Base-by-base conservation (phyloP, 257 asterid genomes). In the Prunella vulgaris region DNA sequence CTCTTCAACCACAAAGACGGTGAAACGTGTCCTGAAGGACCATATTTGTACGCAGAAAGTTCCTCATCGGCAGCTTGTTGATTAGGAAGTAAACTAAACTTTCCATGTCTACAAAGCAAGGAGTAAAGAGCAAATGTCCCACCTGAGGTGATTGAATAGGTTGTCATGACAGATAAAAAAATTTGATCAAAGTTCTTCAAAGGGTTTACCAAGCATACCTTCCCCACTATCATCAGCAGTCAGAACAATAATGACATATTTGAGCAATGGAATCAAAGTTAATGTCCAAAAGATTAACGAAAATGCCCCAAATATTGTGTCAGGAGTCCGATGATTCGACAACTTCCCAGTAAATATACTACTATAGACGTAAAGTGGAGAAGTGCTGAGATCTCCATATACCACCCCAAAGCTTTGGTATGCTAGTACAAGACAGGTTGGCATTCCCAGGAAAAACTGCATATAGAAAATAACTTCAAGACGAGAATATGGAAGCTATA, bases 31-130 rank as follows among this genome's bases (percentile, higher is more conserved):
- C 87, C 84, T 1, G 63, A 52, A 65, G 85, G 84, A 20, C 96
- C 95, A 80, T 86, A 87, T 80, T 84, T 93, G 82, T 88, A 93
- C 54, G 99, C 66, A 35, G 90, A 83, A 58, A 93, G 87, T 77
- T 93, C 99, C 86, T 90, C 98, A 60, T 93, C 98, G 60, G 98
- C 98, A 24, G 98, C 97, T 82, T 93, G 98, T 73, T 93, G 99
- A 84, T 90, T 93, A 57, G 99, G 95, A 83, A 93, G 99, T 78
- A 93, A 86, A 76, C 96, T 80, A 71, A 93, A 83, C 66, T 93
- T 93, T 64, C 97, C 96, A 84, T 93, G 95, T 76, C 99, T 84
- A 71, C 97, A 90, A 32, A 93, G 92, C 76, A 93, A 85, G 53
- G 97, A 88, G 80, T 93, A 93, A 37, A 93, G 94, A 72, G 99